These are phyloP conservation scores for Acorus calamus DNA, from an alignment of 106 monocot genomes.

Conservation along the genomic window DNA sequence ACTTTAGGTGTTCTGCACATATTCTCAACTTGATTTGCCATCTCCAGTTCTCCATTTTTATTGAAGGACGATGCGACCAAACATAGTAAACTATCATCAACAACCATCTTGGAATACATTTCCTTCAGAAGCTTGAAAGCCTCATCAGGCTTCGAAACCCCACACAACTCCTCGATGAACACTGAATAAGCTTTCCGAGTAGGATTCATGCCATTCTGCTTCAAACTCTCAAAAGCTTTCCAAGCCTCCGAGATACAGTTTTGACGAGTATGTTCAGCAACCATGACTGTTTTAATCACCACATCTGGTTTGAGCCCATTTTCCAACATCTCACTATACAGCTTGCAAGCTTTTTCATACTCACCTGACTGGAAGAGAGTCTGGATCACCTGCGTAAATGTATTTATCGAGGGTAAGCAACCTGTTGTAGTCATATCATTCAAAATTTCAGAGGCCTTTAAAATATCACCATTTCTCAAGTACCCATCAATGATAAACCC, in stretches of 20 bases:
- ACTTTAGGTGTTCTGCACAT: conserved; percentile 23
- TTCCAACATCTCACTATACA: conserved; percentile 59
- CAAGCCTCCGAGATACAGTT: conserved; percentile 54
- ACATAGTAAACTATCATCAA: conserved; percentile 17
- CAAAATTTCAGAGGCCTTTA: conserved; percentile 39
- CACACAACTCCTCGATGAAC: conserved; percentile 73
- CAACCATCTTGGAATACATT: conserved; percentile 44
- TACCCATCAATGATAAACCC: conserved; percentile 53
- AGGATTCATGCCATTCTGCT: conserved; percentile 28
- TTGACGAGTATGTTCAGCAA: conserved; percentile 50
- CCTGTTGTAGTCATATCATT: conserved; percentile 25
- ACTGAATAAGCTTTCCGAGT: conserved; percentile 48
- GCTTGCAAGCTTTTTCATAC: conserved; percentile 40
- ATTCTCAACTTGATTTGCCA: conserved; percentile 26
- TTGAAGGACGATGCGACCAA: conserved; percentile 34
- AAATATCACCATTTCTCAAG: conserved; percentile 27
- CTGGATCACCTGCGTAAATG: conserved; percentile 68
- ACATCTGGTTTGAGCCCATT: conserved; percentile 41
- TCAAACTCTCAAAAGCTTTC: conserved; percentile 37
- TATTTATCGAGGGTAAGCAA: conserved; percentile 25
- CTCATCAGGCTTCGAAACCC: conserved; percentile 44
- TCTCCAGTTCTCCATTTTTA: conserved; percentile 33
- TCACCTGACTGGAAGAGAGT: conserved; percentile 41
- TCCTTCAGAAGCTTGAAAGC: conserved; percentile 52
- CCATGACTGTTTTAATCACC: conserved; percentile 49